A percentile compares a stretch with the other conserved stretches of the same genome.
Conservation (phyloP, 2,329 filamentous ascomycete genomes). For the Fusarium sublunatum region DNA sequence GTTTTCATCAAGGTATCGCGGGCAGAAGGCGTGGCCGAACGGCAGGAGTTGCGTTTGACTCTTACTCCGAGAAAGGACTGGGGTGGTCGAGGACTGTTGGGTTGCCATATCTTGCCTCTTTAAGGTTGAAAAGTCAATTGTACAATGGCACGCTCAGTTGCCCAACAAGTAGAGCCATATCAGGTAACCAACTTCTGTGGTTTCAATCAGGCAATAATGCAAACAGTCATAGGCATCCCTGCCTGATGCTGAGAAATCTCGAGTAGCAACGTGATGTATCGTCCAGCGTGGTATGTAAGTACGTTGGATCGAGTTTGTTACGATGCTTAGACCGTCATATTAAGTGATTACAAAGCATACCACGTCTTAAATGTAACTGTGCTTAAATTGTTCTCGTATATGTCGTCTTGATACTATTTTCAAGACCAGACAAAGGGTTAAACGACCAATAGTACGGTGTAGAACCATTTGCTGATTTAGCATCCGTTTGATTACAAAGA, state of each 20-base stretch:
- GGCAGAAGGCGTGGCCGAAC: slow-evolving; percentile 54
- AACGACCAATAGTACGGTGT: not conserved
- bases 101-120: slow-evolving; percentile 88
- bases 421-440: too few species aligned
- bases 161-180: not conserved
- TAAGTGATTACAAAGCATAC: slow-evolving; percentile 19
- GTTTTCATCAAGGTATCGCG: slow-evolving; percentile 76
- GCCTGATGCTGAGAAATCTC: not conserved
- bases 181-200: slow-evolving; percentile 2
- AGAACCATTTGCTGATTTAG: not conserved
- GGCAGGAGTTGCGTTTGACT: slow-evolving; percentile 73
- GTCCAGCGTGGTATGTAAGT: not conserved
- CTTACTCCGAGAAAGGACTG: slow-evolving; percentile 83
- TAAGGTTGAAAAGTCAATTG: slow-evolving; percentile 53
- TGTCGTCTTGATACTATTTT: too few species aligned
- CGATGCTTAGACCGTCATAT: slow-evolving; percentile 11
- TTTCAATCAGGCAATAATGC: not conserved
- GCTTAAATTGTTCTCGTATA: too few species aligned
- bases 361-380: too few species aligned
- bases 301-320: not conserved
- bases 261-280: too few species aligned
- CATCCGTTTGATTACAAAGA: not conserved
- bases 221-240: not conserved
- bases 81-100: slow-evolving; percentile 90
- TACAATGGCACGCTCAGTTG: not conserved